Base-by-base conservation (phyloP, 768 basidiomycete species). In the Pluteus cervinus region DNA sequence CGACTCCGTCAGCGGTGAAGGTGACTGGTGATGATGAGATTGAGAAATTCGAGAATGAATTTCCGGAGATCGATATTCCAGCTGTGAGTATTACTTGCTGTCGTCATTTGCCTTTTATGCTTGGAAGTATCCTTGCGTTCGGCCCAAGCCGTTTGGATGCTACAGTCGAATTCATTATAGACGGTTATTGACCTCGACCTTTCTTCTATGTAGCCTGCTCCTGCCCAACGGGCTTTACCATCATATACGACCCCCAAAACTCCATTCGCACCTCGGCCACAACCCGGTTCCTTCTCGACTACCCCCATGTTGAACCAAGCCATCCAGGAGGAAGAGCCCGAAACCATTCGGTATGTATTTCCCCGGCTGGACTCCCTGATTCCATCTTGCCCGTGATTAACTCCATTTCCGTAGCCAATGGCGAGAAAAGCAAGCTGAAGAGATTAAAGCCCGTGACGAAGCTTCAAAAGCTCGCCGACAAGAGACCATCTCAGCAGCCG, bases 21-120 rank as follows among this genome's bases (percentile, higher is more conserved):
- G 81, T 89, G 26, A 92, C 88, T 0, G 87, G 86, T 0, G 79
- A 87, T 51, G 86, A 89, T 45, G 85, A 87, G 46, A 73, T 93
- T 42, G 83, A 87, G 41, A 78, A 82, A 57, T 93, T 93, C 46
- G 81, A 90, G 61, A 81, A 63, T 55, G 77, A 87, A 41, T 93
- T 91, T 56, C 89, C 89, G 0, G 89, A 85, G 36, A 72, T 93
- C 43, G 79, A 81, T 37, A 61, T 73, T 40, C 50, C 55, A 17
- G 57, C 61, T 45, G 66, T 69, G 46, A 41, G 62, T 55, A n/a
- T n/a, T n/a, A n/a, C n/a, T n/a, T n/a, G n/a, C 35, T 33, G 24
- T 43, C 24, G 33, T 18, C 15, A 32, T 28, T 9, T 28, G n/a
- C 25, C 25, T 28, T 28, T n/a, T 28, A n/a, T 28, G 9, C 25